Evolutionary conservation across 1,284 basidiomycete species (phyloP).

Genomic region (Porodaedalea pini): DNA sequence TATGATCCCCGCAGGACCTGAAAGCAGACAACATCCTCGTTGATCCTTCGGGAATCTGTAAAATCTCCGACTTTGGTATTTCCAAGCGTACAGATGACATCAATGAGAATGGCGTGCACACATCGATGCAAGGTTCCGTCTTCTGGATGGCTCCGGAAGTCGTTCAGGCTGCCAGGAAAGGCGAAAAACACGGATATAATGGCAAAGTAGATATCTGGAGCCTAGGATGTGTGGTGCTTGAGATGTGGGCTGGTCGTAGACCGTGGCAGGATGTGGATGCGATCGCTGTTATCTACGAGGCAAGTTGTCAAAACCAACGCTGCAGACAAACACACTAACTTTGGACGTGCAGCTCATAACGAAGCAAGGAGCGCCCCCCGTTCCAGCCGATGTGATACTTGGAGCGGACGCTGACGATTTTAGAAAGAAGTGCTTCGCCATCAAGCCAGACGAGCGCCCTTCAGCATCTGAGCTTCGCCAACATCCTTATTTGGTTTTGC

Average conservation of each 20-base stretch:
- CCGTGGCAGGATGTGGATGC: slow-evolving; percentile 92
- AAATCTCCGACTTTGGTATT: slow-evolving; percentile 98
- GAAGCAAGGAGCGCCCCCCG: slow-evolving; percentile 80
- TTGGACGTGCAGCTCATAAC: slow-evolving; percentile 62
- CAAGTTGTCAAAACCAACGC: slow-evolving; percentile 33
- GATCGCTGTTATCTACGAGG: slow-evolving; percentile 92
- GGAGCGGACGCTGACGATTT: slow-evolving; percentile 83
- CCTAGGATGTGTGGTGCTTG: slow-evolving; percentile 93
- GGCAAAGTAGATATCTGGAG: slow-evolving; percentile 99
- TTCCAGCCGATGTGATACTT: slow-evolving; percentile 80
- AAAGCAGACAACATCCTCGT: slow-evolving; percentile 99
- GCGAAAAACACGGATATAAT: slow-evolving; percentile 62
- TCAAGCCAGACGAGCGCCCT: slow-evolving; percentile 85
- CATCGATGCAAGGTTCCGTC: slow-evolving; percentile 94
- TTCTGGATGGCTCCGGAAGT: slow-evolving; percentile 99
- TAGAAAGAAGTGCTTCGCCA: slow-evolving; percentile 84
- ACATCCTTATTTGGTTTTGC: slow-evolving; percentile 81
- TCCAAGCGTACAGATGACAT: slow-evolving; percentile 89
- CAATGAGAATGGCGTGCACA: slow-evolving; percentile 75
- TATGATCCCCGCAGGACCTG: slow-evolving; percentile 60
- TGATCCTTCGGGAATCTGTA: slow-evolving; percentile 89
- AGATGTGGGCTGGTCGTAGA: slow-evolving; percentile 95
- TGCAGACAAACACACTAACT: background rate
- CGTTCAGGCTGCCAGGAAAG: slow-evolving; percentile 76
- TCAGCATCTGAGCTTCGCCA: slow-evolving; percentile 77